Percentiles rank a stretch among this genome's conserved stretches.
phyloP scores from a whole-genome alignment of 192 early-diverging fungal species.

The Coemansia sp. region DNA sequence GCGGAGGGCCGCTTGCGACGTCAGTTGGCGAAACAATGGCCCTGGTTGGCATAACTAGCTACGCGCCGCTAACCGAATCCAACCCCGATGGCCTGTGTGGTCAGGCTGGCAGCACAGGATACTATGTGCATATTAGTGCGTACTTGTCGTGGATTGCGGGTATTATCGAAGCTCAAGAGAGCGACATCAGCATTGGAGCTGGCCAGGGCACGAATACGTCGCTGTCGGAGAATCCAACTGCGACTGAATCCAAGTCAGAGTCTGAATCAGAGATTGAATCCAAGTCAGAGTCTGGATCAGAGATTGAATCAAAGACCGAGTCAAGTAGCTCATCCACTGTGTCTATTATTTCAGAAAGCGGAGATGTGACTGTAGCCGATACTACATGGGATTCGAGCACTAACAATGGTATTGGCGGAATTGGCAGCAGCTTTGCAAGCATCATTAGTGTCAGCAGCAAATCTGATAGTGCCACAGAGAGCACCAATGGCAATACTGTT shows the following conservation, averaged over 20 bases:
- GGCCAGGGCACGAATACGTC: neutral
- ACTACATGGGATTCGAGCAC: neutral
- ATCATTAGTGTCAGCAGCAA: neutral
- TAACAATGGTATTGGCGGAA: neutral
- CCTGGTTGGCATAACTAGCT: constrained; percentile 35
- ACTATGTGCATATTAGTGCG: constrained; percentile 26
- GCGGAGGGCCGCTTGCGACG: constrained; percentile 44
- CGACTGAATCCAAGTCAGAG: neutral
- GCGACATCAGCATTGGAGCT: neutral
- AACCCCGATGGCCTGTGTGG: constrained; percentile 41
- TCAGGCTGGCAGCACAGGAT: constrained; percentile 23
- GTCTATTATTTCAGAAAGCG: neutral
- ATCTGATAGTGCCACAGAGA: neutral
- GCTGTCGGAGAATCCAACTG: neutral
- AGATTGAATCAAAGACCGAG: neutral
- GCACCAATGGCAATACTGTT: neutral
- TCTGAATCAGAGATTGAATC: neutral
- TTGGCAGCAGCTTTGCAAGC: neutral
- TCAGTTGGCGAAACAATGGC: neutral
- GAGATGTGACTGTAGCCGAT: neutral
- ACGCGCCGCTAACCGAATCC: constrained; percentile 17
- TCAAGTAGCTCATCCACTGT: neutral
- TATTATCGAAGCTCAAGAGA: neutral
- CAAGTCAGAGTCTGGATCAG: neutral
- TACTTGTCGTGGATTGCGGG: constrained; percentile 35